phyloP scores from a whole-genome alignment of 305 asterid genomes.

The Stenogyne calaminthoides region DNA sequence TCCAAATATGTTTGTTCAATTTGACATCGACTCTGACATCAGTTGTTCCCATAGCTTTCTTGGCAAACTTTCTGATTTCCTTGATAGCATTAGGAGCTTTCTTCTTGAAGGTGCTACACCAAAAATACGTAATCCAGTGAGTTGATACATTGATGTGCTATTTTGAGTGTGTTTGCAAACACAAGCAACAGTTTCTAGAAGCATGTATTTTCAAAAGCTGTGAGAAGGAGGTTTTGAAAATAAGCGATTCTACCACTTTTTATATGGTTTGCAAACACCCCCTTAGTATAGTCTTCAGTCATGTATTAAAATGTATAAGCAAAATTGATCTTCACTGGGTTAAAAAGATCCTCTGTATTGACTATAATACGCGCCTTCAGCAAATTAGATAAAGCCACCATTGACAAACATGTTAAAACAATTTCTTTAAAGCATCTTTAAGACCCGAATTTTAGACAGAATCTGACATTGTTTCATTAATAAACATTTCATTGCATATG shows the following conservation, averaged over 20 bases:
- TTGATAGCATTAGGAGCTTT: constrained; percentile 65
- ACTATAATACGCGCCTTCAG: not conserved
- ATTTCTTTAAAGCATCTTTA: not conserved
- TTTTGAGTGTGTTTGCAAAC: not conserved
- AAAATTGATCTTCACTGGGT: too few species aligned
- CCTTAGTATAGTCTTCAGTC: not conserved
- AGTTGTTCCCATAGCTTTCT: constrained; percentile 60
- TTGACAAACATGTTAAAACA: not conserved
- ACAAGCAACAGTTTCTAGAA: too few species aligned
- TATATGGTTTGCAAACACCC: too few species aligned
- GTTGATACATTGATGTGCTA: not conserved
- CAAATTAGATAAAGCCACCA: not conserved
- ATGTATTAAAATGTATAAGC: not conserved
- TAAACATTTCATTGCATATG: not conserved
- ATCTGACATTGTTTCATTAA: not conserved
- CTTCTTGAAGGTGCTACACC: constrained; percentile 60
- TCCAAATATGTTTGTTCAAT: constrained; percentile 61
- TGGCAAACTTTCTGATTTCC: constrained; percentile 58
- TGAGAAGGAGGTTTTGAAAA: too few species aligned
- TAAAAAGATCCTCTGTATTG: too few species aligned
- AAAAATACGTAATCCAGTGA: not conserved
- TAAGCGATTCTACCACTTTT: too few species aligned
- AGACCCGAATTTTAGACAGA: not conserved
- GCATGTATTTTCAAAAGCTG: too few species aligned
- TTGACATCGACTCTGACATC: constrained; percentile 61